Conservation (phyloP, 495 filamentous ascomycete genomes). For the Hyaloscypha finlandica region DNA sequence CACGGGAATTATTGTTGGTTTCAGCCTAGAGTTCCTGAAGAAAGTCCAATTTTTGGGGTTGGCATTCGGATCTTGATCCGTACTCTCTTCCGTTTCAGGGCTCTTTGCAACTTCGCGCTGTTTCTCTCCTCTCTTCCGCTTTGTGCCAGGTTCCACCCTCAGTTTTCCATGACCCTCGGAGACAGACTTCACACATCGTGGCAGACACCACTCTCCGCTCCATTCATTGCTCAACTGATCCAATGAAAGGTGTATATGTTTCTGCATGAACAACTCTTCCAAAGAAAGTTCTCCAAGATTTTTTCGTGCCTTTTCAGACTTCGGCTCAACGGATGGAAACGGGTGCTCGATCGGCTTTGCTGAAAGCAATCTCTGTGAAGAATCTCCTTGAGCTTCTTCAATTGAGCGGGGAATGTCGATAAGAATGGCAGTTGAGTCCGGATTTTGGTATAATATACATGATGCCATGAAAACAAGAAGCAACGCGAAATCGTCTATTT, state of each 20-base stretch:
- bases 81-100: too few species aligned
- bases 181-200: constrained; percentile 30
- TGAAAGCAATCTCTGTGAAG: neutral
- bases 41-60: neutral
- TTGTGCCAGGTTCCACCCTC: neutral
- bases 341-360: constrained; percentile 19
- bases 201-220: constrained; percentile 48
- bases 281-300: constrained; percentile 13
- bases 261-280: constrained; percentile 25
- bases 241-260: constrained; percentile 38
- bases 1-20: neutral
- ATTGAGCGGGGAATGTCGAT: constrained; percentile 34
- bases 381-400: constrained; percentile 27
- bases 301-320: constrained; percentile 28
- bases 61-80: too few species aligned
- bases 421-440: constrained; percentile 12
- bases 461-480: constrained; percentile 20
- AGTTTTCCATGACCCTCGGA: neutral
- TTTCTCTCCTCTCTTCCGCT: constrained; percentile 15
- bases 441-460: constrained; percentile 28
- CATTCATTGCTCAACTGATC: constrained; percentile 36
- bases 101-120: neutral
- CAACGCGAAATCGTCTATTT: neutral
- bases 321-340: constrained; percentile 30
- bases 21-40: neutral